These are phyloP conservation scores for Cucurbita argyrosperma DNA, from an alignment of 306 rosid genomes.

Conservation along the genomic window DNA sequence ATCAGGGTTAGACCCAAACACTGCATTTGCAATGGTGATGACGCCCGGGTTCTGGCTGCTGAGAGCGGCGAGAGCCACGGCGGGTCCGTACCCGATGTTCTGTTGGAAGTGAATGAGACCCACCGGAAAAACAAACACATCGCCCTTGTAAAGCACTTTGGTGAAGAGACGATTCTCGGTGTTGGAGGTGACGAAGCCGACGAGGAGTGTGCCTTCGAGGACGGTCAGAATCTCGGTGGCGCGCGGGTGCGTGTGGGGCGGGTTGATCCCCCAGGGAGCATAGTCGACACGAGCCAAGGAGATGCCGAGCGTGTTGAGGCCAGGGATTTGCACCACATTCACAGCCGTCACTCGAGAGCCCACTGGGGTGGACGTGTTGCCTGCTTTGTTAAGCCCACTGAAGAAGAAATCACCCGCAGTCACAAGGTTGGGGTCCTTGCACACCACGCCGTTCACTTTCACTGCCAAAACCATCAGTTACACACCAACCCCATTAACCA, in stretches of 20 bases:
- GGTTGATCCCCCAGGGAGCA: conserved; percentile 17
- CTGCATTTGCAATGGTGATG: conserved; percentile 10
- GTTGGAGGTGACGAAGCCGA: conserved; percentile 22
- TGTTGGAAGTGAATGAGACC: conserved; percentile 27
- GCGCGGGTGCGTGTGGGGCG: conserved; percentile 34
- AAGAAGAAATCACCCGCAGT: conserved; percentile 12
- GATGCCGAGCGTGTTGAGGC: conserved; percentile 25
- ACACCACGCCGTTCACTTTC: conserved; percentile 13
- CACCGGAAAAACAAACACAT: conserved; percentile 23
- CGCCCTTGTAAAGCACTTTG: conserved; percentile 22
- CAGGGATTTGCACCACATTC: conserved; percentile 12
- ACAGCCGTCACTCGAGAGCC: conserved; percentile 18
- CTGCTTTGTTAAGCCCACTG: conserved; percentile 12
- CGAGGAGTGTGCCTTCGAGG: conserved; percentile 24
- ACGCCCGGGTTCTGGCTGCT: conserved; percentile 31
- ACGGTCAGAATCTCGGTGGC: conserved; percentile 23
- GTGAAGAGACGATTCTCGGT: conserved; percentile 14
- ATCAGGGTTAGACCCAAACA: conserved; percentile 20
- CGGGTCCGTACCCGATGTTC: conserved; percentile 13
- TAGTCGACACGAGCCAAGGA: conserved; percentile 22
- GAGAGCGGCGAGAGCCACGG: conserved; percentile 20
- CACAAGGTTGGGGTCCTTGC: conserved; percentile 18
- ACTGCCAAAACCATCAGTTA: background rate
- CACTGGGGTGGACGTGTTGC: conserved; percentile 10
- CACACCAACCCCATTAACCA: background rate